These are phyloP conservation scores for Scutellaria galericulata DNA, from an alignment of 257 asterid species.

Conservation along the genomic window DNA sequence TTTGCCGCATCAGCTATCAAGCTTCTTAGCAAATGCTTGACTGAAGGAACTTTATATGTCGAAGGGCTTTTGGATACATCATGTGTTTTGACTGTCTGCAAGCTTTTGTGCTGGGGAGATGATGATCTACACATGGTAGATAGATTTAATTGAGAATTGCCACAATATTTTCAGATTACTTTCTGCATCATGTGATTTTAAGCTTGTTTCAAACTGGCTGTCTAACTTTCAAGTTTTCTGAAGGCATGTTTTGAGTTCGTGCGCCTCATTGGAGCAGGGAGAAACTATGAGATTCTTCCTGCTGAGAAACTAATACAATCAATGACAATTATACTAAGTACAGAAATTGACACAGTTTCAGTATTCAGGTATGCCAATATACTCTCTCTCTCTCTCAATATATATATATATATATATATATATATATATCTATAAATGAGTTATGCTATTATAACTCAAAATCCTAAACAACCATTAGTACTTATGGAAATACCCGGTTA, in stretches of 20 bases:
- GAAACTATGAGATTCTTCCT: constrained; percentile 63
- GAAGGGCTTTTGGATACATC: constrained; percentile 83
- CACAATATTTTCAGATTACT: constrained; percentile 19
- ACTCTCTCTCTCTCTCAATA: not conserved
- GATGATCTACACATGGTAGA: constrained; percentile 87
- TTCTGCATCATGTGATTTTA: constrained; percentile 15
- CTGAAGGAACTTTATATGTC: constrained; percentile 85
- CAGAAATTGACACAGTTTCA: constrained; percentile 59
- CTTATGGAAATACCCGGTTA: constrained; percentile 12
- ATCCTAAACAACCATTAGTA: not conserved
- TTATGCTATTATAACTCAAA: constrained; percentile 17
- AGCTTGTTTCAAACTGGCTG: constrained; percentile 25
- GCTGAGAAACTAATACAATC: constrained; percentile 69
- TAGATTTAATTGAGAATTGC: constrained; percentile 30
- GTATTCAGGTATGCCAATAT: constrained; percentile 63
- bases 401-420: not conserved
- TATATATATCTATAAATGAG: not conserved
- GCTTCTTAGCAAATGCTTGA: constrained; percentile 79
- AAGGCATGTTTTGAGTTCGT: constrained; percentile 95
- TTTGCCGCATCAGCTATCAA: constrained; percentile 80
- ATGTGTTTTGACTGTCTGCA: constrained; percentile 71
- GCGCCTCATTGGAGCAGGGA: constrained; percentile 72
- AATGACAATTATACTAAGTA: constrained; percentile 57
- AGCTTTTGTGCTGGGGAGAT: constrained; percentile 76
- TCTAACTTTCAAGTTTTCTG: constrained; percentile 49